Evolutionary conservation across 176 grass and related monocot genomes (phyloP), one percentile per base, ranked within the genome.

Genomic region (Ampelocalamus luodianensis): DNA sequence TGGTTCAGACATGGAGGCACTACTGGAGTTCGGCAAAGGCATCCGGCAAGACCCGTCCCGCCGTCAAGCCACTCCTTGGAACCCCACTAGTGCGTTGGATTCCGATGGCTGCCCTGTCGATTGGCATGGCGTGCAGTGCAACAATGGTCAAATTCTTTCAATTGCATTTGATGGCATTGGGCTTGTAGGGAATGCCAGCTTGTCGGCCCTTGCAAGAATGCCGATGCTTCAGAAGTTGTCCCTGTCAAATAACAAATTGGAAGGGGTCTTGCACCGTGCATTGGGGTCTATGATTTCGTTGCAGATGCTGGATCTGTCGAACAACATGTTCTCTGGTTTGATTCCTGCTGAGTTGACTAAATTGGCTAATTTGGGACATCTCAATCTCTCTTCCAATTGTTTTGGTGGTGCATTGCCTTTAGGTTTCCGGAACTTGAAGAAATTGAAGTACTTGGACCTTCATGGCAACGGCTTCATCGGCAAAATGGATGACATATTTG

Each of bases 121-220:
- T 39, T 98, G 96, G 93, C 85, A 81, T 18, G 93, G 93, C 67
- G 80, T 98, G 75, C 82, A 90, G 69, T 98, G 96, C 85, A 95
- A 50, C 61, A 79, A 72, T 45, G 96, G 89, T 45, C 77, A 77
- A 72, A 90, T 98, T 76, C 84, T 90, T 38, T 77, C 89, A 0
- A 85, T 98, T 14, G 80, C 86, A 5, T 77, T 98, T 15, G 91
- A 92, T 75, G 90, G 85, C 66, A 45, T 85, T 83, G 91, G 87
- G 39, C 90, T 98, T 11, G 86, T 89, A n/a, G 93, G 96, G 44
- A 93, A 95, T 64, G 68, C 82, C 14, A 91, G 80, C 85, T 71
- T 98, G 66, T 88, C 87, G 3, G 87, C 70, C 24, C 87, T 98
- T 23, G 88, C 89, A 5, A 93, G 77, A 45, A 87, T 98, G 78